phyloP scores from a whole-genome alignment of 768 basidiomycete genomes.

The Rubroboletus satanas region DNA sequence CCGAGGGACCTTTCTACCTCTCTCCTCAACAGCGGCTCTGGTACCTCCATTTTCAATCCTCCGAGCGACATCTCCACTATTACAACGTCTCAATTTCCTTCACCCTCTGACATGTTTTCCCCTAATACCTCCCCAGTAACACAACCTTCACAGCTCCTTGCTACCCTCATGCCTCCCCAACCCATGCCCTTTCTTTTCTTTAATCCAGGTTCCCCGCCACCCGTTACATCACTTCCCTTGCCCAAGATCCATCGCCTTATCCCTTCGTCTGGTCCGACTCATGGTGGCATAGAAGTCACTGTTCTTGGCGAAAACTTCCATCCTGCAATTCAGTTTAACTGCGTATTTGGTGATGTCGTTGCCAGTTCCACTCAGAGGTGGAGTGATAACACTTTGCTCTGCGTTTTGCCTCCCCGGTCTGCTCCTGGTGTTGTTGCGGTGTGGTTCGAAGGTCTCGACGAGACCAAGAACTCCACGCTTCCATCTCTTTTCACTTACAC shows the following conservation, averaged over 20 bases:
- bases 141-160: constrained; percentile 20
- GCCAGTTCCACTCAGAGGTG: constrained; percentile 86
- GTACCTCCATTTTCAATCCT: constrained; percentile 13
- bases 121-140: constrained; percentile 10
- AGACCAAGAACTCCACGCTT: constrained; percentile 49
- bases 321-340: constrained; percentile 62
- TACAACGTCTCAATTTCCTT: constrained; percentile 14
- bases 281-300: constrained; percentile 93
- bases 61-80: constrained; percentile 13
- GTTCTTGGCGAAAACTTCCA: constrained; percentile 90
- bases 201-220: constrained; percentile 45
- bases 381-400: constrained; percentile 92
- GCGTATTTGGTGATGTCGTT: constrained; percentile 79
- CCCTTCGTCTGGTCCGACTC: constrained; percentile 78
- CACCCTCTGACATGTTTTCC: constrained; percentile 20
- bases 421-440: constrained; percentile 85
- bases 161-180: constrained; percentile 32
- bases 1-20: constrained; percentile 11
- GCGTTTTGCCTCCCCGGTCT: constrained; percentile 79
- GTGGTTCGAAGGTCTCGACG: constrained; percentile 75
- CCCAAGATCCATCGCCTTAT: constrained; percentile 85
- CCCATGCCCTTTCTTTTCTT: constrained; percentile 62
- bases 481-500: constrained; percentile 83
- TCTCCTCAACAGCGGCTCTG: constrained; percentile 2
- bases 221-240: constrained; percentile 46